phyloP scores from a whole-genome alignment of 352 stramenopile genomes.

The Blastocystis sp. region DNA sequence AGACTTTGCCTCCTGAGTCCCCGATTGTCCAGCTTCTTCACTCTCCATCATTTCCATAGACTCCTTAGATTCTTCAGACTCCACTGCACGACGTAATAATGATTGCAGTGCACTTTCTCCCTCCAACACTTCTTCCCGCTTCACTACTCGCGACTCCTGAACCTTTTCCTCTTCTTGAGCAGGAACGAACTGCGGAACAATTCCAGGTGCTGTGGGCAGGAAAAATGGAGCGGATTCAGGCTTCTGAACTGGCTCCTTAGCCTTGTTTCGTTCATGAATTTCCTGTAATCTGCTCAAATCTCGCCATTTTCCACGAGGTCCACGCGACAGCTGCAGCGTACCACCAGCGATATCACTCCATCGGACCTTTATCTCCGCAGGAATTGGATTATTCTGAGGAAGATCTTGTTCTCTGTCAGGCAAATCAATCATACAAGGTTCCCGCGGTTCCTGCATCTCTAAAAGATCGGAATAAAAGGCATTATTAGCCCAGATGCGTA shows the following conservation, averaged over 20 bases:
- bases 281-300: conserved; percentile 83
- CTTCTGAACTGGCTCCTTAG: conserved; percentile 84
- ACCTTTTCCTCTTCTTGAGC: neutral
- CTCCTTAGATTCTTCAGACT: neutral
- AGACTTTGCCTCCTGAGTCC: neutral
- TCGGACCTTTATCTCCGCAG: neutral
- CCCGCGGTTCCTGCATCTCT: conserved; percentile 69
- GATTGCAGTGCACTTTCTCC: conserved; percentile 1
- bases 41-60: neutral
- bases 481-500: conserved; percentile 79
- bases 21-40: neutral
- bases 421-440: conserved; percentile 73
- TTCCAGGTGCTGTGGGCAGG: conserved; percentile 74
- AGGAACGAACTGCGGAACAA: conserved; percentile 1
- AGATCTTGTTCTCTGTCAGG: conserved; percentile 48
- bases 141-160: neutral
- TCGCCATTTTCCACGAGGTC: conserved; percentile 79
- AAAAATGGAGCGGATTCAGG: conserved; percentile 83
- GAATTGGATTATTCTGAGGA: neutral
- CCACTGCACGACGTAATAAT: neutral
- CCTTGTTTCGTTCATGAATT: conserved; percentile 90
- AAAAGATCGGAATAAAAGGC: conserved; percentile 76
- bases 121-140: neutral
- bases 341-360: conserved; percentile 65
- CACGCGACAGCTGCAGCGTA: conserved; percentile 74